These are phyloP conservation scores for Monosporozyma aquatica DNA, from an alignment of 805 yeast species.

Conservation along the genomic window DNA sequence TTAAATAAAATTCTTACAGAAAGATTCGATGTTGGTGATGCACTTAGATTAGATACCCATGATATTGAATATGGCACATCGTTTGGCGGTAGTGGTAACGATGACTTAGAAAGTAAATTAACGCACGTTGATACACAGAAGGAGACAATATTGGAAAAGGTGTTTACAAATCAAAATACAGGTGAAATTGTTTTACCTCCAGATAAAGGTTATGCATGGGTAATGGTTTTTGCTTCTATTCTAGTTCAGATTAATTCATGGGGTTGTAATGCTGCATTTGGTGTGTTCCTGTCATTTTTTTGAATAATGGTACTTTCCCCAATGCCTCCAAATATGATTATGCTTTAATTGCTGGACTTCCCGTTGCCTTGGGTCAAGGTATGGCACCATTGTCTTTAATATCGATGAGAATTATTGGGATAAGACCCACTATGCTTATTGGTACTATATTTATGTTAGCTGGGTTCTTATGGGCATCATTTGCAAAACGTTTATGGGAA, in stretches of 20 bases:
- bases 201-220: constrained; percentile 68
- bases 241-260: constrained; percentile 52
- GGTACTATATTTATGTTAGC: constrained; percentile 46
- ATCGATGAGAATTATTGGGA: constrained; percentile 41
- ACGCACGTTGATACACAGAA: not conserved
- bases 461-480: constrained; percentile 53
- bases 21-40: constrained; percentile 27
- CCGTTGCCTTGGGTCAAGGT: constrained; percentile 47
- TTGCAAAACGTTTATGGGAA: constrained; percentile 52
- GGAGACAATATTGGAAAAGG: constrained; percentile 17
- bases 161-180: constrained; percentile 30
- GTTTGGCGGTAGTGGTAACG: too few species aligned
- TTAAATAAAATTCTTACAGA: constrained; percentile 16
- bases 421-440: constrained; percentile 37
- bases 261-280: constrained; percentile 64
- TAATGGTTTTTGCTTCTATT: constrained; percentile 42
- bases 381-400: constrained; percentile 49
- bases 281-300: constrained; percentile 49
- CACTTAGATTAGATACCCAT: constrained; percentile 20
- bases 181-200: constrained; percentile 36
- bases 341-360: constrained; percentile 60
- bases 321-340: constrained; percentile 52
- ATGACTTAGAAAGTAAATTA: constrained; percentile 8
- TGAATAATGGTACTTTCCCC: constrained; percentile 40
- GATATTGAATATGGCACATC: too few species aligned